These are phyloP conservation scores for Apiotrichum gracile DNA, from an alignment of 1,284 basidiomycete genomes.

Conservation along the genomic window DNA sequence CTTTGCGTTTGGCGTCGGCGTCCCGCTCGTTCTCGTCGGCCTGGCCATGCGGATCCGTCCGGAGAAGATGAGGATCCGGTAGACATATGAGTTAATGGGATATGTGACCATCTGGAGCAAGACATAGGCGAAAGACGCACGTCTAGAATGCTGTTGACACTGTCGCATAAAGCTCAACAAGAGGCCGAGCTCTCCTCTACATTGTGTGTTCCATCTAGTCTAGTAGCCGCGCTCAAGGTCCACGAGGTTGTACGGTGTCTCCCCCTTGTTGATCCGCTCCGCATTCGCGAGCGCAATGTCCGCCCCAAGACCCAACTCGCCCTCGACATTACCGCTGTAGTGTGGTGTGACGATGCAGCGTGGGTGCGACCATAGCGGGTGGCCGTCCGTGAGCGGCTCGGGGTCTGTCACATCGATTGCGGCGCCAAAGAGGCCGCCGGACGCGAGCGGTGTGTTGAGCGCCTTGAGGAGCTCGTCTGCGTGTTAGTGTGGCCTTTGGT, in stretches of 20 bases:
- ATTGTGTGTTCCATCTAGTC: not conserved
- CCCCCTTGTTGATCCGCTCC: slow-evolving; percentile 26
- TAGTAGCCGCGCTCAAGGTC: slow-evolving; percentile 35
- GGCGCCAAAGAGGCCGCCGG: slow-evolving; percentile 28
- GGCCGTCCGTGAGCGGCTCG: slow-evolving; percentile 33
- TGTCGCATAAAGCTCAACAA: no score
- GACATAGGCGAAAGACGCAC: no score
- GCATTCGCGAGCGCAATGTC: slow-evolving; percentile 42
- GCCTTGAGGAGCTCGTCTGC: slow-evolving; percentile 33
- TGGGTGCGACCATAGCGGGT: slow-evolving; percentile 36
- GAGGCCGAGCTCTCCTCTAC: not conserved
- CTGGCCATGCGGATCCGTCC: slow-evolving; percentile 27
- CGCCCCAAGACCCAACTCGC: slow-evolving; percentile 31
- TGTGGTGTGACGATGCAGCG: slow-evolving; percentile 37
- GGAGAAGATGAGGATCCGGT: slow-evolving; percentile 26
- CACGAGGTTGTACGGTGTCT: slow-evolving; percentile 27
- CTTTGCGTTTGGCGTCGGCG: slow-evolving; percentile 35
- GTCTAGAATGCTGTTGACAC: no score
- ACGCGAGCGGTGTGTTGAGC: slow-evolving; percentile 14
- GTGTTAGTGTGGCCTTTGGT: slow-evolving; percentile 2
- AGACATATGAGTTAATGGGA: not conserved
- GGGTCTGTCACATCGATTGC: slow-evolving; percentile 44
- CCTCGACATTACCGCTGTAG: slow-evolving; percentile 32
- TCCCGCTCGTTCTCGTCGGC: slow-evolving; percentile 34
- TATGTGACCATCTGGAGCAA: not conserved